Evolutionary conservation across 2,329 filamentous ascomycete genomes (phyloP).

Genomic region (Neurospora sp.): DNA sequence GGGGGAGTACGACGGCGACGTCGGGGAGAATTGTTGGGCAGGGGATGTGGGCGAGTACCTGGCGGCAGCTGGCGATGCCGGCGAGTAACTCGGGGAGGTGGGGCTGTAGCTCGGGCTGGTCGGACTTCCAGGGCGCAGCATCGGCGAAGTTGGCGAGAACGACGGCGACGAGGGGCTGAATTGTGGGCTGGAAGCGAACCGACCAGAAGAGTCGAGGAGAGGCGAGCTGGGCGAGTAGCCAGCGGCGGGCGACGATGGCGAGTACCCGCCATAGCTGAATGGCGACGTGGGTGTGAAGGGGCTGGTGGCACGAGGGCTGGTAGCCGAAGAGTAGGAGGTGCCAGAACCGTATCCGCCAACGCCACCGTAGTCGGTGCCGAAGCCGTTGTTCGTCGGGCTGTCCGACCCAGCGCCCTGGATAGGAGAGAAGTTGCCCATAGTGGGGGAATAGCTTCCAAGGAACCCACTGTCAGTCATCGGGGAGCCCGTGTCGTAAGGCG

Average conservation of each 20-base stretch:
- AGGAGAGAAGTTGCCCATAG: constrained; percentile 60
- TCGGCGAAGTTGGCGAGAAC: constrained; percentile 53
- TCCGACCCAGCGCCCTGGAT: constrained; percentile 69
- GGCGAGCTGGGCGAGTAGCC: constrained; percentile 72
- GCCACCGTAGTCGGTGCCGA: constrained; percentile 47
- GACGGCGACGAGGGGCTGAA: constrained; percentile 55
- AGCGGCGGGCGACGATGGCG: constrained; percentile 64
- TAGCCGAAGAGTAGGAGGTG: constrained; percentile 47
- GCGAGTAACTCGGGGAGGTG: constrained; percentile 55
- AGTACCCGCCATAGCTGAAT: constrained; percentile 54
- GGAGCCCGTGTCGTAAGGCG: constrained; percentile 84
- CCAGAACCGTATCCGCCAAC: constrained; percentile 36
- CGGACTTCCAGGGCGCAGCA: constrained; percentile 43
- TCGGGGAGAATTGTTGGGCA: constrained; percentile 60
- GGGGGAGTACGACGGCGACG: constrained; percentile 63
- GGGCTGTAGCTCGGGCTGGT: constrained; percentile 54
- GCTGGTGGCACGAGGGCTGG: constrained; percentile 62
- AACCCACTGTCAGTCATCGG: constrained; percentile 66
- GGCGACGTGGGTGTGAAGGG: constrained; percentile 64
- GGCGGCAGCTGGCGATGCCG: constrained; percentile 47
- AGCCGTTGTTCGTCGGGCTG: constrained; percentile 44
- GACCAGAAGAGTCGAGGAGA: constrained; percentile 42
- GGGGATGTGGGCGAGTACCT: constrained; percentile 63
- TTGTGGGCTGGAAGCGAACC: constrained; percentile 48
- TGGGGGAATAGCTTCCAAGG: constrained; percentile 50